A percentile compares a stretch with the other conserved stretches of the same genome.
phyloP scores from a whole-genome alignment of 1,284 basidiomycete species.

The Boletus smithii region DNA sequence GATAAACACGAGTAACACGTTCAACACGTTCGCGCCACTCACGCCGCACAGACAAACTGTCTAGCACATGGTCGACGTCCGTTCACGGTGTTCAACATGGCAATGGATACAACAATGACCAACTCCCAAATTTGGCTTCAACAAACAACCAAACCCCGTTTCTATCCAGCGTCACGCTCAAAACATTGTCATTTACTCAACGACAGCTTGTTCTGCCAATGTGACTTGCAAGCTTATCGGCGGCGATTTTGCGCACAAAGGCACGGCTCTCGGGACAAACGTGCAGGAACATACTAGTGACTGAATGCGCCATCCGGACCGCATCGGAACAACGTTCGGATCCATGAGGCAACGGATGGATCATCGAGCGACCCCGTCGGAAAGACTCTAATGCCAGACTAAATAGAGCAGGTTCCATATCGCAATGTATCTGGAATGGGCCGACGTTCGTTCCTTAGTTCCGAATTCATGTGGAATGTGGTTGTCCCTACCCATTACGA shows the following conservation, averaged over 20 bases:
- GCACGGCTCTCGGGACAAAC: not conserved
- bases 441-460: not conserved
- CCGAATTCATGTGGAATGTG: not conserved
- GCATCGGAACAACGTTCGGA: conserved; percentile 7
- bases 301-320: conserved; percentile 10
- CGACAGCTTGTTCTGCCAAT: not conserved
- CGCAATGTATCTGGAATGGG: conserved; percentile 6
- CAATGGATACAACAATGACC: too few species aligned
- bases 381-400: conserved; percentile 3
- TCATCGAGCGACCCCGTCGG: conserved; percentile 14
- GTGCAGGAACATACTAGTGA: conserved; percentile 2
- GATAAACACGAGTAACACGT: too few species aligned
- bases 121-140: too few species aligned
- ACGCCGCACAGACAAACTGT: too few species aligned
- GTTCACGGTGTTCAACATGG: too few species aligned
- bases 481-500: too few species aligned
- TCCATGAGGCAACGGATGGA: conserved; percentile 3
- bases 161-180: not conserved
- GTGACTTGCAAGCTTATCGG: too few species aligned
- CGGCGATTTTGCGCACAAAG: not conserved
- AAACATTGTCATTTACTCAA: not conserved
- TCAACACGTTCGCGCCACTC: conserved; percentile 3
- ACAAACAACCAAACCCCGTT: too few species aligned
- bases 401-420: conserved; percentile 13
- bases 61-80: conserved; percentile 11